A percentile compares a stretch with the other conserved stretches of the same genome.
These are phyloP conservation scores for Aspergillus pseudoglaucus DNA, from an alignment of 2,329 filamentous ascomycete genomes.

Conservation along the genomic window DNA sequence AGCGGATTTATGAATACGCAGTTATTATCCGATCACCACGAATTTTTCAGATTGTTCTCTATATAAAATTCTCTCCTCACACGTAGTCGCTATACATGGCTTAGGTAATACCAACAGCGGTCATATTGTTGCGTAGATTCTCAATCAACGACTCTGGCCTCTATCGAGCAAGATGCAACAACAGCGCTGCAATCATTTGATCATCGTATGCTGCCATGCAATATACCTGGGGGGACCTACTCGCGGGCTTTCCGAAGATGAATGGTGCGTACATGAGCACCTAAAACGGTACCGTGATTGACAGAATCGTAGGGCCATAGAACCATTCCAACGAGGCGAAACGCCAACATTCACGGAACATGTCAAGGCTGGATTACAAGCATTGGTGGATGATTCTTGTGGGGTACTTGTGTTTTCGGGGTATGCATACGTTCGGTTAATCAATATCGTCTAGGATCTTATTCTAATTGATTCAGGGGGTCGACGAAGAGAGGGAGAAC, in stretches of 20 bases:
- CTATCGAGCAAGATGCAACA: neutral
- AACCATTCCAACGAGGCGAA: conserved; percentile 70
- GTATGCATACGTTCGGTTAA: conserved; percentile 37
- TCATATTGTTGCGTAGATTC: neutral
- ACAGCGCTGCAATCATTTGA: conserved; percentile 46
- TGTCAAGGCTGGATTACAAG: conserved; percentile 57
- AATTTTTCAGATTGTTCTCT: too few relatives aligned
- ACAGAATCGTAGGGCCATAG: conserved; percentile 54
- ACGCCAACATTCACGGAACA: conserved; percentile 74
- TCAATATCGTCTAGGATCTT: neutral
- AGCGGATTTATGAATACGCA: neutral
- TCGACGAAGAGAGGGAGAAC: conserved; percentile 54
- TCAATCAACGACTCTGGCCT: too few relatives aligned
- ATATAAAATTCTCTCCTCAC: too few relatives aligned
- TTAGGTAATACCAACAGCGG: neutral
- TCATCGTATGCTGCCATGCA: conserved; percentile 79
- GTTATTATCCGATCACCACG: too few relatives aligned
- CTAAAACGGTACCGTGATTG: too few relatives aligned
- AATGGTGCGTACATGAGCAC: too few relatives aligned
- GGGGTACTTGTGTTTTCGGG: conserved; percentile 66
- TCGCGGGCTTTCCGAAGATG: conserved; percentile 48
- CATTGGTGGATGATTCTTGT: conserved; percentile 42
- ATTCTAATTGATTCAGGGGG: conserved; percentile 41
- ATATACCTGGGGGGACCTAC: conserved; percentile 61
- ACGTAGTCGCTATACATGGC: neutral